Percentiles rank a stretch among this genome's conserved stretches.
phyloP scores from a whole-genome alignment of 2,329 filamentous ascomycete species.

The Graphilbum sp. region DNA sequence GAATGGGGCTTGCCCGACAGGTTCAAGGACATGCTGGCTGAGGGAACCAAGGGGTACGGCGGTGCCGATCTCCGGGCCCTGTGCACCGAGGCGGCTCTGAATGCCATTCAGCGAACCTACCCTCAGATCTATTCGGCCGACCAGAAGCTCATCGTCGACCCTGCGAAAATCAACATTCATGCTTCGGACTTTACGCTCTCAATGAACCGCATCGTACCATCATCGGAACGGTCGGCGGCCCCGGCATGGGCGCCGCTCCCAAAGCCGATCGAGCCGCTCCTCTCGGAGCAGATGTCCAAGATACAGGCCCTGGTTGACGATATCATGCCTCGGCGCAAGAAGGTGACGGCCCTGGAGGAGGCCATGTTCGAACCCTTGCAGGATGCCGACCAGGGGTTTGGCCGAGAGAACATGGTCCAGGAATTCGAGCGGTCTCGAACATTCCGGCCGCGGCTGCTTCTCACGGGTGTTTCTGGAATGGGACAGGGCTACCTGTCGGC shows the following conservation, averaged over 20 bases:
- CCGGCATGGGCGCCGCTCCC: constrained; percentile 72
- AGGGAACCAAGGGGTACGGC: constrained; percentile 81
- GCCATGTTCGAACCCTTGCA: constrained; percentile 80
- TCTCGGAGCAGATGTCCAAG: constrained; percentile 54
- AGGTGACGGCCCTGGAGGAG: constrained; percentile 78
- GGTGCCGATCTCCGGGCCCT: constrained; percentile 88
- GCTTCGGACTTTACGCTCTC: constrained; percentile 96
- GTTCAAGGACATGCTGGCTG: constrained; percentile 73
- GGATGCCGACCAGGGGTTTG: constrained; percentile 69
- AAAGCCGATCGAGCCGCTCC: constrained; percentile 62
- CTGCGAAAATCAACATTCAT: constrained; percentile 66
- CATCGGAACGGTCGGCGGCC: constrained; percentile 76
- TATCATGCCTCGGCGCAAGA: constrained; percentile 70
- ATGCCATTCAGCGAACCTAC: constrained; percentile 87
- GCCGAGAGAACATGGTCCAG: constrained; percentile 55
- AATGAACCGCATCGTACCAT: constrained; percentile 89
- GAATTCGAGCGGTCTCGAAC: constrained; percentile 79
- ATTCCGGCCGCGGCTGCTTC: constrained; percentile 74
- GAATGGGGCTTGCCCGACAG: constrained; percentile 70
- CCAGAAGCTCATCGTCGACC: constrained; percentile 79
- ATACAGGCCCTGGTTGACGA: constrained; percentile 56
- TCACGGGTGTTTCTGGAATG: constrained; percentile 75
- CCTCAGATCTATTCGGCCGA: constrained; percentile 89
- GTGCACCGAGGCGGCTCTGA: constrained; percentile 89
- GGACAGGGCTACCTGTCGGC: constrained; percentile 80